Conservation (phyloP, 371 early-diverging fungal species). For the Saksenaea oblongispora region DNA sequence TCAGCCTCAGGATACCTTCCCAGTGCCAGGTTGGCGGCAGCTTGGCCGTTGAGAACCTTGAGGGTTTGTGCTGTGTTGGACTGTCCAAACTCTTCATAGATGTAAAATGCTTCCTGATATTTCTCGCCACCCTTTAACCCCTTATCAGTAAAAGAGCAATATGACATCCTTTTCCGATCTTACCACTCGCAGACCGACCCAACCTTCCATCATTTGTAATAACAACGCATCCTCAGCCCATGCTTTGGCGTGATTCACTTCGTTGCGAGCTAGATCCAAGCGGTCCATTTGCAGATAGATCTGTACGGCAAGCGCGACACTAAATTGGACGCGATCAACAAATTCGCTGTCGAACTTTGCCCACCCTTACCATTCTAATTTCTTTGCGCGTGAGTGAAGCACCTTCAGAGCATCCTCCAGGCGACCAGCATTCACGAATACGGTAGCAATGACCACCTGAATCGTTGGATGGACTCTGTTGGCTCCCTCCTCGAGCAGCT, state of each 20-base stretch:
- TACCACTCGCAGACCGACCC: constrained; percentile 77
- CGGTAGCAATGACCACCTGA: constrained; percentile 47
- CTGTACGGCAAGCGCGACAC: constrained; percentile 78
- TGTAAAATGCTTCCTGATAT: constrained; percentile 87
- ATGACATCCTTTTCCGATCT: constrained; percentile 1
- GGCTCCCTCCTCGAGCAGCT: constrained; percentile 48
- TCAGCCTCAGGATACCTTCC: constrained; percentile 89
- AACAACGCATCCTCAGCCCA: constrained; percentile 92
- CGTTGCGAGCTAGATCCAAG: constrained; percentile 85
- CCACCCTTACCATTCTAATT: constrained; percentile 74
- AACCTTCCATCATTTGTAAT: constrained; percentile 93
- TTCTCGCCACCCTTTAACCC: constrained; percentile 71
- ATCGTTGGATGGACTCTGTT: constrained; percentile 45
- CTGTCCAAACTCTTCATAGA: constrained; percentile 91
- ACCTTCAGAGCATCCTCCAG: constrained; percentile 61
- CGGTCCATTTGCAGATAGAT: constrained; percentile 82
- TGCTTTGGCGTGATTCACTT: constrained; percentile 66
- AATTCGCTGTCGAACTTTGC: background rate
- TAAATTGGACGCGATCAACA: constrained; percentile 17
- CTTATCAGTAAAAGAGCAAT: background rate
- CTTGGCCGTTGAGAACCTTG: constrained; percentile 81
- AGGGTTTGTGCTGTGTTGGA: constrained; percentile 72
- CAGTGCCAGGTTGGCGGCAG: constrained; percentile 82
- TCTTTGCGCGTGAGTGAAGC: constrained; percentile 69
- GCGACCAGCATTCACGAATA: constrained; percentile 45